Evolutionary conservation across 1,284 basidiomycete species (phyloP), one percentile per base, ranked within the genome.

Genomic region (Boletus albobrunnescens): DNA sequence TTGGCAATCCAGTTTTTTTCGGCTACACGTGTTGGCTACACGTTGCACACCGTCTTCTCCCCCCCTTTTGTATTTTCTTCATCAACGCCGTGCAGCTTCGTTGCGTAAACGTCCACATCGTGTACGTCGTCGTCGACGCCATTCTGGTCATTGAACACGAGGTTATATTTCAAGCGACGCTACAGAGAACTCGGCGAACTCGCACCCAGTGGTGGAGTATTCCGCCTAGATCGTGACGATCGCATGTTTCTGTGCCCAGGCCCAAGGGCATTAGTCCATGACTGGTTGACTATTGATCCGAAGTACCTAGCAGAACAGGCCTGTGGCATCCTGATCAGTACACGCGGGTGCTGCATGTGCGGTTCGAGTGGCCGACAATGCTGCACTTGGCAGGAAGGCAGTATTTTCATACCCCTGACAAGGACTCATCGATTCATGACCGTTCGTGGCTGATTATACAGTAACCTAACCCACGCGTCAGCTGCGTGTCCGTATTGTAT

Each of bases 1-100:
- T 62, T 64, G 42, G 45, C 47, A 37, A 54, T 57, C 22, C 39
- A 42, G 32, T 31, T 12, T 1, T 8, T 46, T 46, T 47, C 42
- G 51, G 43, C 55, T 61, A 69, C 72, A 72, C 72, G 70, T 73
- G 71, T 67, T 58, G 60, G 46, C 31, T 51, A 60, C 72, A 68
- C 71, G 69, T 62, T 55, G 47, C 45, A 36, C 44, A 26, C 47
- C 31, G 17, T 58, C 53, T 48, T 45, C 46, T 39, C 40, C 14
- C 24, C 49, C 50, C 50, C 47, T 61, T 66, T 43, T 51, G 49
- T 60, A 62, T 51, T 46, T 33, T 41, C 23, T 17, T 45, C 44
- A 41, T 44, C 54, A 26, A 26, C 24, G n/a, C 27, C 42, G 37
- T 47, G 57, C 51, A 33, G 12, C 41, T 51, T 42, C 46, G 23